Evolutionary conservation across 306 rosid genomes (phyloP), one percentile per base, ranked within the genome.

Genomic region (Vachellia collinsii): DNA sequence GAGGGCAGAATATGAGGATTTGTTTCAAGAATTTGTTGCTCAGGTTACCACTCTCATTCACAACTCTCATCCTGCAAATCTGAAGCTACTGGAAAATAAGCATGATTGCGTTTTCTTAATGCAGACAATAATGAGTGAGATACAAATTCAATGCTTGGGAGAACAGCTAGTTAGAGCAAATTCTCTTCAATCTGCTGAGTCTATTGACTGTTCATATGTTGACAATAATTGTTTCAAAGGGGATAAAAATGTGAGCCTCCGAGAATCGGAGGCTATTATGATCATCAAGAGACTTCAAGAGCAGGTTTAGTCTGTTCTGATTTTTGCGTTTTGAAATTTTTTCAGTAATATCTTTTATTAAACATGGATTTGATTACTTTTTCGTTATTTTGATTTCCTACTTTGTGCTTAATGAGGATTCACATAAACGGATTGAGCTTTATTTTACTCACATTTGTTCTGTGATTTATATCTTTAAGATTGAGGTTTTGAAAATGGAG

Each of bases 211-310:
- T 81, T 74, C 80, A 79, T 76, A 71, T 87, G 83, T 74, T 38
- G 29, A 36, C 63, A 48, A 54, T 54, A 77, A 80, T 39, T 63
- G 79, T 63, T 66, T 47, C 72, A 78, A 50, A 65, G 97, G 84
- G 90, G 93, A 87, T 48, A 83, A 83, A 77, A 85, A 53, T 81
- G 80, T 72, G 12, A 83, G 81, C 82, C 48, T 77, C 74, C 84
- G 90, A 81, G 97, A 89, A 77, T 82, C 88, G 0, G 98, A 95
- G 70, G 88, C 94, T 73, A 89, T 90, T 86, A 83, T 89, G 82
- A 89, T 93, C 79, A 95, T 93, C 83, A 90, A 93, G 85, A 83
- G 88, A 77, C 98, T 95, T 87, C 94, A 93, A 90, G 98, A 93
- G 73, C 93, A 93, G 94, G 98, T 93, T 46, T 65, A 38, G 43